Percentiles rank a stretch among this genome's conserved stretches.
phyloP scores from a whole-genome alignment of 208 protist species.

The Strigomonas culicis region DNA sequence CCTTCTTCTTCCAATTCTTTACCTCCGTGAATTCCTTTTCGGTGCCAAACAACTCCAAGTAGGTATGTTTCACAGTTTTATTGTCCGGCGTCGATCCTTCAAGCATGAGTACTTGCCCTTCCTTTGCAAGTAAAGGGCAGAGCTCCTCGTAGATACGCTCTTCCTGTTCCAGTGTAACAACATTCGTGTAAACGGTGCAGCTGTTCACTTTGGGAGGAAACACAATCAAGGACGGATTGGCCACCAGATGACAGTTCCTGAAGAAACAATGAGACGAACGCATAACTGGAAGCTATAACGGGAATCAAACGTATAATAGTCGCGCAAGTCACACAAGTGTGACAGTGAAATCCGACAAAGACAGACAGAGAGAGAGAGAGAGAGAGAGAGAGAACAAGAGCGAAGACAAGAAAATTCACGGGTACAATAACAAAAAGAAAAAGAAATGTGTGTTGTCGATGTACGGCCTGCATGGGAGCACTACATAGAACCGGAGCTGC shows the following conservation, averaged over 20 bases:
- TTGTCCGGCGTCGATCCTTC: slow-evolving; percentile 46
- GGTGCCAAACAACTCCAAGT: slow-evolving; percentile 76
- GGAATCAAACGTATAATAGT: too few relatives aligned
- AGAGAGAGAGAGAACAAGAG: slow-evolving; percentile 1
- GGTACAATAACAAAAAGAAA: not conserved
- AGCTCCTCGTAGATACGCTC: slow-evolving; percentile 70
- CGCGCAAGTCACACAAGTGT: too few relatives aligned
- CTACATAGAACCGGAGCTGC: not conserved
- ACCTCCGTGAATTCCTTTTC: slow-evolving; percentile 76
- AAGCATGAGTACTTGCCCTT: slow-evolving; percentile 53
- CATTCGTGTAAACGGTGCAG: slow-evolving; percentile 74
- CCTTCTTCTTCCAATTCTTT: slow-evolving; percentile 62
- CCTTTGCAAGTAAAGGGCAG: slow-evolving; percentile 43
- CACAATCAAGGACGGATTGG: slow-evolving; percentile 52
- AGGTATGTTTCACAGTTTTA: slow-evolving; percentile 72
- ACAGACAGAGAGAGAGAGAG: slow-evolving; percentile 8
- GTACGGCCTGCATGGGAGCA: not conserved
- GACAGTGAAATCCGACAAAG: not conserved
- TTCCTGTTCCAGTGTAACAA: slow-evolving; percentile 58
- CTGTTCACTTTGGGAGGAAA: slow-evolving; percentile 49
- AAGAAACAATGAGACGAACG: slow-evolving; percentile 7
- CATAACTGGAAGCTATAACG: slow-evolving; percentile 2
- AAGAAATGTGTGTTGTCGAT: slow-evolving; percentile 1
- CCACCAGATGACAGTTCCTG: slow-evolving; percentile 18
- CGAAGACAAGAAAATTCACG: not conserved